Percentiles rank a stretch among this genome's conserved stretches.
These are phyloP conservation scores for Metschnikowia drakensbergensis DNA, from an alignment of 805 yeast genomes.

Conservation along the genomic window DNA sequence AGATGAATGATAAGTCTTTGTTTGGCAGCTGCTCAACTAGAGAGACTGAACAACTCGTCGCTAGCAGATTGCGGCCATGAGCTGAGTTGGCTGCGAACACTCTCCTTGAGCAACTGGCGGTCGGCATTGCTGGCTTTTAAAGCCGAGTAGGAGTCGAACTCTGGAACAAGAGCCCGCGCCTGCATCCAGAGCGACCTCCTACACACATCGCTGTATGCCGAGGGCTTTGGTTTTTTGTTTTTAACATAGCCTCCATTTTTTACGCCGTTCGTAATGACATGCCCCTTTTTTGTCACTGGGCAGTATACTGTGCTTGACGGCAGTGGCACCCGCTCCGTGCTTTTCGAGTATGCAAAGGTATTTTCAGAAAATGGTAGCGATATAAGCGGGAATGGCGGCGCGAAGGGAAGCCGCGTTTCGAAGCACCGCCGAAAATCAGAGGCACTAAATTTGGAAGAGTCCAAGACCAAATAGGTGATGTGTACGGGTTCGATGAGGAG, in stretches of 20 bases:
- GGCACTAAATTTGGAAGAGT: conserved; percentile 24
- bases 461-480: conserved; percentile 50
- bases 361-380: conserved; percentile 22
- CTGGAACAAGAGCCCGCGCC: conserved; percentile 5
- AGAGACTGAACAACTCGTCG: conserved; percentile 32
- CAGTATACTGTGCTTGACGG: conserved; percentile 29
- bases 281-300: conserved; percentile 20
- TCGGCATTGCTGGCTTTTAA: conserved; percentile 18
- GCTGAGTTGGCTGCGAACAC: conserved; percentile 30
- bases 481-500: conserved; percentile 31
- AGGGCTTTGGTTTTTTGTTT: conserved; percentile 38
- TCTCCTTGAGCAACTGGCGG: conserved; percentile 28
- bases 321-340: conserved; percentile 22
- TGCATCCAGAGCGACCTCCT: conserved; percentile 21
- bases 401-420: conserved; percentile 16
- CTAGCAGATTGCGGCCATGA: conserved; percentile 45
- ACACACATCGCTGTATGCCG: conserved; percentile 43
- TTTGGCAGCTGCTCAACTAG: not conserved
- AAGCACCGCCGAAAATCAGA: conserved; percentile 44
- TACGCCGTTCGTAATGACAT: conserved; percentile 55
- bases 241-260: conserved; percentile 54
- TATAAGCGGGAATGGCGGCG: conserved; percentile 15
- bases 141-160: conserved; percentile 14
- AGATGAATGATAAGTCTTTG: too few relatives aligned
- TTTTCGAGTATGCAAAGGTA: conserved; percentile 25